Evolutionary conservation across 2,329 filamentous ascomycete genomes (phyloP).

Genomic region (Apiospora aurea): DNA sequence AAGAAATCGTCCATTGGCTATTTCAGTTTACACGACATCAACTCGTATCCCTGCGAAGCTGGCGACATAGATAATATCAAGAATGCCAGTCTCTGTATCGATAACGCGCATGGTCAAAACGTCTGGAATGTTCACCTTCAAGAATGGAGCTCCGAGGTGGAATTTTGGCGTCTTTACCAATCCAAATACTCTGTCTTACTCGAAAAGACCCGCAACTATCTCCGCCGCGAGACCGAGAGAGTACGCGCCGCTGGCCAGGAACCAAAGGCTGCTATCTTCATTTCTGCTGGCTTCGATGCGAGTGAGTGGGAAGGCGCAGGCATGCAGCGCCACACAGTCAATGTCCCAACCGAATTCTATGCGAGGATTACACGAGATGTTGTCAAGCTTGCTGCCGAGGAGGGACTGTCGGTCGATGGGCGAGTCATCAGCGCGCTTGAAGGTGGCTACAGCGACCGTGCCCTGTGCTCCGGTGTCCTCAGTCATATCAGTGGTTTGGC

Average conservation of each 20-base stretch:
- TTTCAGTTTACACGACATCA: slow-evolving; percentile 97
- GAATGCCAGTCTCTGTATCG: slow-evolving; percentile 92
- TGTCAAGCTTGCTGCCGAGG: slow-evolving; percentile 80
- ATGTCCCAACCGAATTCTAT: slow-evolving; percentile 96
- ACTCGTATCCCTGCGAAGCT: slow-evolving; percentile 94
- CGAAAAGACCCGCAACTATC: slow-evolving; percentile 79
- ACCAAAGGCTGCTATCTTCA: slow-evolving; percentile 87
- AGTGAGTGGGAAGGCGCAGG: slow-evolving; percentile 91
- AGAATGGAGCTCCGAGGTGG: slow-evolving; percentile 79
- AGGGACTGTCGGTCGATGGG: slow-evolving; percentile 78
- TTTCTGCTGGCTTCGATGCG: slow-evolving; percentile 96
- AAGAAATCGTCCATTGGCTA: slow-evolving; percentile 93
- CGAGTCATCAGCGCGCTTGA: slow-evolving; percentile 93
- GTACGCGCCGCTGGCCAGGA: slow-evolving; percentile 64
- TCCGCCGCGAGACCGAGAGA: slow-evolving; percentile 75
- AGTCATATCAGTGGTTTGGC: slow-evolving; percentile 89
- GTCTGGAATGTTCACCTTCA: slow-evolving; percentile 97
- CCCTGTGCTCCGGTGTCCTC: slow-evolving; percentile 84
- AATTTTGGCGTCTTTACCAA: slow-evolving; percentile 92
- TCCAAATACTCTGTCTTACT: slow-evolving; percentile 78
- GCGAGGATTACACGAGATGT: slow-evolving; percentile 89
- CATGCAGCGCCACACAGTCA: slow-evolving; percentile 96
- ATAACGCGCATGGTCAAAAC: slow-evolving; percentile 91
- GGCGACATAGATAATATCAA: slow-evolving; percentile 94
- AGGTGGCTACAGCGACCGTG: slow-evolving; percentile 94